Conservation (phyloP, 2,329 filamentous ascomycete genomes). For the Chrysoporthe austroafricana region DNA sequence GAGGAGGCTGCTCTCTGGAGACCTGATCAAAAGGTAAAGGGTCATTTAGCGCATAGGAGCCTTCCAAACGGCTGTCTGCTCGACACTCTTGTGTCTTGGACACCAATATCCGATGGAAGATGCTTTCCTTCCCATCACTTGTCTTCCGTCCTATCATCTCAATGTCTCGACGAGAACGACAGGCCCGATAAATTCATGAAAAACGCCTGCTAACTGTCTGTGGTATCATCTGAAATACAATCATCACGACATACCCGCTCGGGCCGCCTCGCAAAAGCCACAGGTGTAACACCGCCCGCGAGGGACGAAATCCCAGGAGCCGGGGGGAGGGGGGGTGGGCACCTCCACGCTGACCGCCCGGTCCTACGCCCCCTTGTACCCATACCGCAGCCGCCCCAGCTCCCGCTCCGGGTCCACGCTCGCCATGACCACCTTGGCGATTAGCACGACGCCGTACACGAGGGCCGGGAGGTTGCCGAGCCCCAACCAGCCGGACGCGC, state of each 20-base stretch:
- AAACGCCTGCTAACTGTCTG: neutral
- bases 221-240: neutral
- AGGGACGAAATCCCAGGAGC: neutral
- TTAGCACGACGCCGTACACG: conserved; percentile 63
- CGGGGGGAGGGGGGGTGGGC: no score
- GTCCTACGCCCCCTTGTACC: conserved; percentile 66
- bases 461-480: conserved; percentile 56
- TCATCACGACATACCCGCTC: neutral
- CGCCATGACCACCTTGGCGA: conserved; percentile 68
- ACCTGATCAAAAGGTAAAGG: no score
- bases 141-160: neutral
- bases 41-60: no score
- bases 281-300: neutral
- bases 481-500: conserved; percentile 32
- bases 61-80: no score
- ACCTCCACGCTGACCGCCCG: neutral
- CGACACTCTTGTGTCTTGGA: no score
- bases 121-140: neutral
- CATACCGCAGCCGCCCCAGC: conserved; percentile 64
- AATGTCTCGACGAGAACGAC: neutral
- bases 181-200: neutral
- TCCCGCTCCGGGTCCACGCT: conserved; percentile 70
- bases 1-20: no score
- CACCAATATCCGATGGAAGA: neutral
- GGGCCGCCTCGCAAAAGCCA: neutral